phyloP scores from a whole-genome alignment of 148 eudicot species.

The Pouteria glomerata region DNA sequence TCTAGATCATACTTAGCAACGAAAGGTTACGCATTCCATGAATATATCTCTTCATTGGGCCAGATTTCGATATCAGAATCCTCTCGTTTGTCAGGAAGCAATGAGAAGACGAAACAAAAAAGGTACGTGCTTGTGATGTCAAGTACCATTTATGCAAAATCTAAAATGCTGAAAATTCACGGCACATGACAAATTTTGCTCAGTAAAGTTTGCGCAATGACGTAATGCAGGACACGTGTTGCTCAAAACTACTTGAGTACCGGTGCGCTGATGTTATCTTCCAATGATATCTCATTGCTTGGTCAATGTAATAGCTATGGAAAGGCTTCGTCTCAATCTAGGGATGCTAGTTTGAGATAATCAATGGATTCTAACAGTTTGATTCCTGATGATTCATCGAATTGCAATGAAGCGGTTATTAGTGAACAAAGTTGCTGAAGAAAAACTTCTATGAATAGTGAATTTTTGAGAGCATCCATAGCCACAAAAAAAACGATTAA shows the following conservation, averaged over 20 bases:
- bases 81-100: constrained; percentile 51
- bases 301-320: constrained; percentile 33
- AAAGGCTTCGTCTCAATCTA: constrained; percentile 22
- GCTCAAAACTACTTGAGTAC: constrained; percentile 60
- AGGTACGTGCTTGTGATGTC: constrained; percentile 34
- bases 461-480: background rate
- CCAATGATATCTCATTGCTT: constrained; percentile 57
- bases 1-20: constrained; percentile 33
- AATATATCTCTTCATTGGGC: constrained; percentile 33
- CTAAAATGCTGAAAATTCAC: background rate
- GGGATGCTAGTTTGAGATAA: constrained; percentile 14
- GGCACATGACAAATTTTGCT: background rate
- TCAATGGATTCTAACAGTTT: background rate
- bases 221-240: constrained; percentile 47
- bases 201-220: constrained; percentile 2
- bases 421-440: background rate
- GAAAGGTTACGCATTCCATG: constrained; percentile 16
- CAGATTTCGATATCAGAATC: constrained; percentile 74
- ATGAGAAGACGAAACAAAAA: constrained; percentile 42
- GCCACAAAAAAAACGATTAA: background rate
- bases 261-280: constrained; percentile 50
- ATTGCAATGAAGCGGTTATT: background rate
- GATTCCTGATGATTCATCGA: background rate
- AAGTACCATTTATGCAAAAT: background rate
- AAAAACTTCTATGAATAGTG: background rate